These are phyloP conservation scores for Ganoderma lingzhi DNA, from an alignment of 1,284 basidiomycete species.

Conservation along the genomic window DNA sequence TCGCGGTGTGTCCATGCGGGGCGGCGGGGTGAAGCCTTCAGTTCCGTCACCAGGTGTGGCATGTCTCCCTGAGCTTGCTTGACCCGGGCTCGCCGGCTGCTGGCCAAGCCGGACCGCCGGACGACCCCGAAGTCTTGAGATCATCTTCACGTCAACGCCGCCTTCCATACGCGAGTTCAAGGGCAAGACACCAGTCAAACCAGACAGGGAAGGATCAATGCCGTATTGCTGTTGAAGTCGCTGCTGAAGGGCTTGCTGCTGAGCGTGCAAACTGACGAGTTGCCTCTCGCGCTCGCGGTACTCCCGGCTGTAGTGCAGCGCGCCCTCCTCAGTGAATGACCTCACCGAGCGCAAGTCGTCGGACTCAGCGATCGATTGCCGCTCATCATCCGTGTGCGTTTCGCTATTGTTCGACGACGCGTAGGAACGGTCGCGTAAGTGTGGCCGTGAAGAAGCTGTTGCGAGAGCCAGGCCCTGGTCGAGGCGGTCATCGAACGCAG, in stretches of 20 bases:
- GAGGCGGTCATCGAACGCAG: constrained; percentile 70
- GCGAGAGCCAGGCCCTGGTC: constrained; percentile 71
- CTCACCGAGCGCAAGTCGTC: constrained; percentile 71
- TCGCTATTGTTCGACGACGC: constrained; percentile 68
- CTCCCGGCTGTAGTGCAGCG: constrained; percentile 31
- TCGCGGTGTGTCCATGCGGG: constrained; percentile 43
- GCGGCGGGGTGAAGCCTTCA: constrained; percentile 36
- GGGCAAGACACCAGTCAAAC: constrained; percentile 13
- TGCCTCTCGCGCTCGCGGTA: constrained; percentile 30
- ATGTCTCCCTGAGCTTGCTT: constrained; percentile 19
- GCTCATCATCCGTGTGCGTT: constrained; percentile 69
- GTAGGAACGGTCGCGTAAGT: constrained; percentile 54
- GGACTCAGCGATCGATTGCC: constrained; percentile 60
- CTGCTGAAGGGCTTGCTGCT: constrained; percentile 29
- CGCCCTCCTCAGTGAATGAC: constrained; percentile 61
- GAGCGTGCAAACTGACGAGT: constrained; percentile 30
- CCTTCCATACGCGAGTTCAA: constrained; percentile 30
- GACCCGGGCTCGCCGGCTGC: constrained; percentile 25
- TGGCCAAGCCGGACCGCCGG: constrained; percentile 33
- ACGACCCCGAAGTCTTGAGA: constrained; percentile 37
- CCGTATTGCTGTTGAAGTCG: constrained; percentile 27
- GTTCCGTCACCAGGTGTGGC: constrained; percentile 23
- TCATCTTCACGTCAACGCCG: constrained; percentile 37
- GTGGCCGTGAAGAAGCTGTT: constrained; percentile 65
- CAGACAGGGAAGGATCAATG: constrained; percentile 34